Evolutionary conservation across 2,329 filamentous ascomycete genomes (phyloP), one percentile per base, ranked within the genome.

Genomic region (Aureobasidium sp.): DNA sequence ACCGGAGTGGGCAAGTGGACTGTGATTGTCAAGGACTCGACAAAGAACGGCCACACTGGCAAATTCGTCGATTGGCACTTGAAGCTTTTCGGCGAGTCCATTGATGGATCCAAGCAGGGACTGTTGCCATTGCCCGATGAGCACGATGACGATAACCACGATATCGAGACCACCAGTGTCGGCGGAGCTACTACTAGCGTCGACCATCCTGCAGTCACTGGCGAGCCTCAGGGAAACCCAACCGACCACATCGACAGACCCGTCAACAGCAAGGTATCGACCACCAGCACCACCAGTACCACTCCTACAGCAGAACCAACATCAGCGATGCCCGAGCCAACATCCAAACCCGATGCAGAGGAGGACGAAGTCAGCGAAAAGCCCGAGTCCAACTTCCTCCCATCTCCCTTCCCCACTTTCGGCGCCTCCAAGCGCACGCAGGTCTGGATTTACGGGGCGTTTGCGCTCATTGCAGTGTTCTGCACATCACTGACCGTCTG

Each of bases 21-120:
- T 0, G 82, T 99, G 42, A 79, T 97, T 56, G 85, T 97, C 70
- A 94, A 91, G 69, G 94, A 99, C 72, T 88, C 88, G 22, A 79
- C 84, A 20, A 82, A 87, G 64, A 97, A 99, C 72, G 82, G 88
- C 5, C 79, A 88, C 73, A 85, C 79, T 6, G 94, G 94, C 66
- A 86, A 79, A 11, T 95, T 97, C 69, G 82, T 86, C 51, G 93
- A 99, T 76, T 99, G 92, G 91, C 89, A 90, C 69, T 80, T 99
- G 63, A 95, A 93, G 72, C 83, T 99, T 3, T 99, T 91, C 91
- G 94, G 94, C 65, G 92, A 97, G 74, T 82, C 84, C 64, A 89
- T 90, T 67, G 90, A 97, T 71, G 82, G 85, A 39, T 79, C 82
- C 55, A 89, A 89, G 71, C 87, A 92, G 58, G 82, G 77, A 8